Evolutionary conservation across 2,329 filamentous ascomycete species (phyloP).

Genomic region (Fusarium goolgardi): DNA sequence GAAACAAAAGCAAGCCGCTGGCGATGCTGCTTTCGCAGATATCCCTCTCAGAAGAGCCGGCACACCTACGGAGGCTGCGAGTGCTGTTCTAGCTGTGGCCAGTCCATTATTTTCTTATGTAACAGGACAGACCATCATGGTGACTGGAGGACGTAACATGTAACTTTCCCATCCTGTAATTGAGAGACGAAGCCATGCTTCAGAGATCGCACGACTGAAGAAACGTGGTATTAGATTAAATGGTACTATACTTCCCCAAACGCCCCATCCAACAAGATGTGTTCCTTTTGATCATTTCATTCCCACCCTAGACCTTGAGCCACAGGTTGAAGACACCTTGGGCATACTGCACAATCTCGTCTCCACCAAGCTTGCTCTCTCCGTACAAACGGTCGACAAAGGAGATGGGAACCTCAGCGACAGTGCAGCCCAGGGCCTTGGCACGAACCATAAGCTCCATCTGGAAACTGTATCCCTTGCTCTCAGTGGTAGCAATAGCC

Average conservation of each 20-base stretch:
- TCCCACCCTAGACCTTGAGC: constrained; percentile 72
- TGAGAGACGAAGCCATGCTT: background rate
- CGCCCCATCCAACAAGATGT: constrained; percentile 47
- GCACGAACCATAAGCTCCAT: constrained; percentile 99
- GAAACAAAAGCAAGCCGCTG: constrained; percentile 62
- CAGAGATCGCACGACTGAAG: constrained; percentile 23
- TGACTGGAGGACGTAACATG: constrained; percentile 80
- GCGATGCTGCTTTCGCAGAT: constrained; percentile 66
- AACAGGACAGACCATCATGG: constrained; percentile 86
- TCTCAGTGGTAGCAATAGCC: constrained; percentile 90
- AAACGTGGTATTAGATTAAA: constrained; percentile 51
- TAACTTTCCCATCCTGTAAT: constrained; percentile 42
- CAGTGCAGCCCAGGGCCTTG: constrained; percentile 93
- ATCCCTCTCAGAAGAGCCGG: constrained; percentile 84
- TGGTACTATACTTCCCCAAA: constrained; percentile 48
- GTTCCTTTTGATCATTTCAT: constrained; percentile 41
- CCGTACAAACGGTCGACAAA: constrained; percentile 97
- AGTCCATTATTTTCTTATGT: constrained; percentile 89
- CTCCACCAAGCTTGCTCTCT: constrained; percentile 91
- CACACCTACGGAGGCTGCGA: constrained; percentile 82
- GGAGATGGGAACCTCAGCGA: constrained; percentile 94
- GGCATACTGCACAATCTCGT: constrained; percentile 96
- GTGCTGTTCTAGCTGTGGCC: constrained; percentile 79
- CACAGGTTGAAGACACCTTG: constrained; percentile 84
- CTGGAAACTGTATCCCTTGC: constrained; percentile 98